A percentile compares a stretch with the other conserved stretches of the same genome.
Conservation (phyloP, 768 basidiomycete genomes). For the Tylopilus intermedius region DNA sequence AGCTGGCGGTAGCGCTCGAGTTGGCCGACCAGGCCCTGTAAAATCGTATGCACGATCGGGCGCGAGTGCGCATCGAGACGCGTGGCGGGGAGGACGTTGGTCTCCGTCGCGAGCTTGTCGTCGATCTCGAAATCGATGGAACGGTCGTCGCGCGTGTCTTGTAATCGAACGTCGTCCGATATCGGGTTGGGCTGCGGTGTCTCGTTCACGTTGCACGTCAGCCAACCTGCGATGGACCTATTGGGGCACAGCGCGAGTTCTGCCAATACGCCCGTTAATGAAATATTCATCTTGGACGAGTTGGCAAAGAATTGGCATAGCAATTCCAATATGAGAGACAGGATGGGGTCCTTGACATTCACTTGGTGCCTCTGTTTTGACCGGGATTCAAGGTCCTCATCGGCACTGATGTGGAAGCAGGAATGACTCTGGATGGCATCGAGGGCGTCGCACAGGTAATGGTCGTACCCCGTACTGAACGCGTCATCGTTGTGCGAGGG, state of each 20-base stretch:
- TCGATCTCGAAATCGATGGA: conserved; percentile 77
- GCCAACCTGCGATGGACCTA: conserved; percentile 83
- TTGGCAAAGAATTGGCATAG: conserved; percentile 81
- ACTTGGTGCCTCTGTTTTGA: conserved; percentile 65
- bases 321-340: conserved; percentile 64
- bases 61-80: conserved; percentile 66
- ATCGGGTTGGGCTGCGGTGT: conserved; percentile 11
- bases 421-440: conserved; percentile 60
- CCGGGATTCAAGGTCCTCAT: conserved; percentile 36
- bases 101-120: conserved; percentile 55
- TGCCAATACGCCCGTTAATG: conserved; percentile 77
- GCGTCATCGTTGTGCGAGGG: conserved; percentile 62
- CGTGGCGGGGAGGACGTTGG: conserved; percentile 56
- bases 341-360: conserved; percentile 70
- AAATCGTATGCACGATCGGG: conserved; percentile 76
- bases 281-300: conserved; percentile 81
- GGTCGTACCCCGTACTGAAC: conserved; percentile 82
- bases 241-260: conserved; percentile 81
- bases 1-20: conserved; percentile 73
- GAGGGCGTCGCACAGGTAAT: conserved; percentile 76
- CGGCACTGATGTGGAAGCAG: conserved; percentile 46
- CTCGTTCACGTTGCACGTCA: conserved; percentile 61
- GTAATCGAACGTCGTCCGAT: conserved; percentile 12
- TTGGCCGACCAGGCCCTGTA: conserved; percentile 75
- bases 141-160: conserved; percentile 68